These are phyloP conservation scores for Spirogloea muscicola DNA, from an alignment of 139 green algal species.

Conservation along the genomic window DNA sequence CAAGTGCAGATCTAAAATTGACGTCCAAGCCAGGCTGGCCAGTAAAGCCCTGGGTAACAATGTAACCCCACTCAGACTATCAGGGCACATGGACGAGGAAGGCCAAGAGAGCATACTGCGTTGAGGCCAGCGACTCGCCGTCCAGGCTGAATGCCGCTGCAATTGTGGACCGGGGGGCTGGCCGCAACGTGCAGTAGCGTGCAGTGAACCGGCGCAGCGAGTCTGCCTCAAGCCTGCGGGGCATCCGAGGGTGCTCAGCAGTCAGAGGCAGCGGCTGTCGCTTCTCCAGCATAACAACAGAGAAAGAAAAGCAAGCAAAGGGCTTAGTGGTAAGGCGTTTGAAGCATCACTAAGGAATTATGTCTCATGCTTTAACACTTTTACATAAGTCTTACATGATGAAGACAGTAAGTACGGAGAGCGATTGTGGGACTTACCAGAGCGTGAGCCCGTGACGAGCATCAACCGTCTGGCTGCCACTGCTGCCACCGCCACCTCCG, in stretches of 20 bases:
- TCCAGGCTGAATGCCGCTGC: slow-evolving; percentile 75
- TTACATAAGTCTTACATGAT: neutral
- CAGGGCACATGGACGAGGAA: too few relatives aligned
- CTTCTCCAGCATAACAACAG: neutral
- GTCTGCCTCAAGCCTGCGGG: slow-evolving; percentile 55
- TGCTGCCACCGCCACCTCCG: neutral
- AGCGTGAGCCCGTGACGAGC: neutral
- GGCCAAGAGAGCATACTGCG: slow-evolving; percentile 80
- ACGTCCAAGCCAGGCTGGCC: too few relatives aligned
- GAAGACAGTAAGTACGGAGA: too few relatives aligned
- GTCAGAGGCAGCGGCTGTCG: neutral
- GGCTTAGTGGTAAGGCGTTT: neutral
- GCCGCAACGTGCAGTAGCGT: slow-evolving; percentile 62
- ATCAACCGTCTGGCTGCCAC: neutral
- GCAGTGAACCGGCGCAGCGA: slow-evolving; percentile 57
- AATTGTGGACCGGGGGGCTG: slow-evolving; percentile 80
- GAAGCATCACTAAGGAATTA: neutral
- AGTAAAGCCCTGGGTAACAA: too few relatives aligned
- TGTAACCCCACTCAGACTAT: too few relatives aligned
- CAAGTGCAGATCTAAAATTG: too few relatives aligned
- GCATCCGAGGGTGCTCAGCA: neutral
- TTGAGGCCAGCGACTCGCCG: slow-evolving; percentile 73
- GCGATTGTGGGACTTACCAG: too few relatives aligned
- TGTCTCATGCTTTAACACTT: neutral
- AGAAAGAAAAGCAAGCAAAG: slow-evolving; percentile 1